Evolutionary conservation across 495 filamentous ascomycete genomes (phyloP).

Genomic region (Aspergillus hancockii): DNA sequence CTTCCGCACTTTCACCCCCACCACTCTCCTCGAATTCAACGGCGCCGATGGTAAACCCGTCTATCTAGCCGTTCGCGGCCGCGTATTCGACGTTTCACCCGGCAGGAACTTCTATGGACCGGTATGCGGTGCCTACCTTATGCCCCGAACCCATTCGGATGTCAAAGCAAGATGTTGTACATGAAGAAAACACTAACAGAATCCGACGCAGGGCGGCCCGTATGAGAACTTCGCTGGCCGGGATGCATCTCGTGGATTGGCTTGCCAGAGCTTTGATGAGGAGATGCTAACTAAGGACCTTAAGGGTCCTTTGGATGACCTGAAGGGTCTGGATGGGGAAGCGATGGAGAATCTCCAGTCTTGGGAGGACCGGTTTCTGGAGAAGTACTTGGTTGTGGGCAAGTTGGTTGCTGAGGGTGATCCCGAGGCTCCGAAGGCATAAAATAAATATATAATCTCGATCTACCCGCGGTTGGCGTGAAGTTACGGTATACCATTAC

Average conservation of each 20-base stretch:
- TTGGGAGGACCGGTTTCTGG: conserved; percentile 90
- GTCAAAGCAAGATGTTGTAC: not conserved
- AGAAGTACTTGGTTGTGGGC: conserved; percentile 96
- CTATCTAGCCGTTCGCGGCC: conserved; percentile 80
- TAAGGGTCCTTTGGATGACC: conserved; percentile 78
- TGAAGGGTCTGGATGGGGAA: conserved; percentile 71
- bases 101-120: conserved; percentile 93
- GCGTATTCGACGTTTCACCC: conserved; percentile 82
- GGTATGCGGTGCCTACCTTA: conserved; percentile 30
- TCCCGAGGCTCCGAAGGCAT: conserved; percentile 49
- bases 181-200: not conserved
- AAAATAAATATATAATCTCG: not conserved
- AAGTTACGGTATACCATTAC: too few relatives aligned
- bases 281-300: conserved; percentile 95
- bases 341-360: conserved; percentile 80
- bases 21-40: conserved; percentile 83
- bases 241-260: conserved; percentile 90
- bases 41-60: conserved; percentile 73
- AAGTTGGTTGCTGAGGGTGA: conserved; percentile 75
- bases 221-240: conserved; percentile 93
- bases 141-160: not conserved
- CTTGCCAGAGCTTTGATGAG: conserved; percentile 91
- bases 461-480: too few relatives aligned
- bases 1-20: conserved; percentile 90
- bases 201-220: conserved; percentile 61